These are phyloP conservation scores for Chlamydomonas sp. DNA, from an alignment of 139 green algal genomes.

Conservation along the genomic window DNA sequence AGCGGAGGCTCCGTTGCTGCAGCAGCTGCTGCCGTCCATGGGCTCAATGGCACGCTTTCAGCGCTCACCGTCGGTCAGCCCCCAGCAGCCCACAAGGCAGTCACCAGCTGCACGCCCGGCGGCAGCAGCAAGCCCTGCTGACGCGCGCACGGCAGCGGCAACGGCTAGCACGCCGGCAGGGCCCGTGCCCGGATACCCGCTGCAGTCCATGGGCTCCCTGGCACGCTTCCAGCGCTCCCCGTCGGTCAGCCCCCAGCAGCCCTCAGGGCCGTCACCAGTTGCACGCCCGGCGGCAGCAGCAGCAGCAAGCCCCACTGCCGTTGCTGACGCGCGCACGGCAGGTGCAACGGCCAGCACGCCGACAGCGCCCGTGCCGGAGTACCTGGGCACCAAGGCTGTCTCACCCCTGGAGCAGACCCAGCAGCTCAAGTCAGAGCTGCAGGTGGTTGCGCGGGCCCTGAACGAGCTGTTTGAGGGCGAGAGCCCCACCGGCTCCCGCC, in stretches of 20 bases:
- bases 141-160: neutral
- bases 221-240: too few relatives aligned
- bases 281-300: neutral
- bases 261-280: neutral
- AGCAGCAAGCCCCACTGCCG: neutral
- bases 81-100: too few relatives aligned
- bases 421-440: constrained; percentile 1
- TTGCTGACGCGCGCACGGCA: neutral
- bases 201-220: too few relatives aligned
- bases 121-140: neutral
- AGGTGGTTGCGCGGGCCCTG: neutral
- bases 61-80: too few relatives aligned
- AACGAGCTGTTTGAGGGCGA: neutral
- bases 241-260: too few relatives aligned
- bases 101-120: neutral
- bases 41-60: too few relatives aligned
- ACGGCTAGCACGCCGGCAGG: neutral
- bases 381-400: neutral
- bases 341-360: neutral
- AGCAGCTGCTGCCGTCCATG: too few relatives aligned
- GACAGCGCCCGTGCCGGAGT: neutral
- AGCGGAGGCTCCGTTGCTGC: too few relatives aligned
- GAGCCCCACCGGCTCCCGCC: neutral
- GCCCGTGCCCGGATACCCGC: too few relatives aligned
- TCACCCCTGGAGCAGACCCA: constrained; percentile 9